phyloP scores from a whole-genome alignment of 192 early-diverging fungal species.

The Coemansia sp. region DNA sequence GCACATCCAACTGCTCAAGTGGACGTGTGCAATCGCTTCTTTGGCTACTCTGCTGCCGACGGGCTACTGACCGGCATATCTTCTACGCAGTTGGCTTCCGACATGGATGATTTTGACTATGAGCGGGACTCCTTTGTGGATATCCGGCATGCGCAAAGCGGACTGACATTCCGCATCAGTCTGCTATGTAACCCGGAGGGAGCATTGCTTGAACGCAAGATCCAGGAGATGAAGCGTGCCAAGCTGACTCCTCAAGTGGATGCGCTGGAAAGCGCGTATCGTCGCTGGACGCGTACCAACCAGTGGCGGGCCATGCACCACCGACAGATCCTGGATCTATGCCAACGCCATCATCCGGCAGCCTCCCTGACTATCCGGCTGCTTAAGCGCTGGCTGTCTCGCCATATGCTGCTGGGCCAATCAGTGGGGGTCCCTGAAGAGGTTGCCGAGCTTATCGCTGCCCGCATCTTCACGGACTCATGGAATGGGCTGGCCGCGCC shows the following conservation, averaged over 20 bases:
- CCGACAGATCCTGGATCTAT: slow-evolving; percentile 67
- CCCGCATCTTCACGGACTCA: slow-evolving; percentile 64
- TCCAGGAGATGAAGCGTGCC: slow-evolving; percentile 30
- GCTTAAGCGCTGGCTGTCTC: slow-evolving; percentile 84
- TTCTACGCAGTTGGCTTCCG: neutral
- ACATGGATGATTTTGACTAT: slow-evolving; percentile 25
- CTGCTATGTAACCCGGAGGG: slow-evolving; percentile 73
- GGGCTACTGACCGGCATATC: slow-evolving; percentile 46
- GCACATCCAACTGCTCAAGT: slow-evolving; percentile 38
- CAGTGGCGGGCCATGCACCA: slow-evolving; percentile 37
- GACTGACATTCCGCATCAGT: slow-evolving; percentile 79
- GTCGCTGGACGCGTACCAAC: slow-evolving; percentile 30
- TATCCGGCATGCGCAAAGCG: slow-evolving; percentile 59
- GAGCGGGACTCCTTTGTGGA: slow-evolving; percentile 62
- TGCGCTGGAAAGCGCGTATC: slow-evolving; percentile 42
- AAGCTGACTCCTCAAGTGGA: slow-evolving; percentile 50
- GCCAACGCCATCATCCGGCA: slow-evolving; percentile 66
- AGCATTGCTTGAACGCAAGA: slow-evolving; percentile 56
- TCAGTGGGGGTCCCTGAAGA: slow-evolving; percentile 66
- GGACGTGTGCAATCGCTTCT: slow-evolving; percentile 51
- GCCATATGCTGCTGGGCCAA: slow-evolving; percentile 71
- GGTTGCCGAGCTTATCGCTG: slow-evolving; percentile 72
- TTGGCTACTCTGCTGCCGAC: slow-evolving; percentile 53
- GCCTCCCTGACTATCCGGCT: slow-evolving; percentile 80
- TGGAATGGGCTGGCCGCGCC: slow-evolving; percentile 57